A percentile compares a stretch with the other conserved stretches of the same genome.
Evolutionary conservation across 495 filamentous ascomycete genomes (phyloP).

Genomic region (Eremomyces bilateralis): DNA sequence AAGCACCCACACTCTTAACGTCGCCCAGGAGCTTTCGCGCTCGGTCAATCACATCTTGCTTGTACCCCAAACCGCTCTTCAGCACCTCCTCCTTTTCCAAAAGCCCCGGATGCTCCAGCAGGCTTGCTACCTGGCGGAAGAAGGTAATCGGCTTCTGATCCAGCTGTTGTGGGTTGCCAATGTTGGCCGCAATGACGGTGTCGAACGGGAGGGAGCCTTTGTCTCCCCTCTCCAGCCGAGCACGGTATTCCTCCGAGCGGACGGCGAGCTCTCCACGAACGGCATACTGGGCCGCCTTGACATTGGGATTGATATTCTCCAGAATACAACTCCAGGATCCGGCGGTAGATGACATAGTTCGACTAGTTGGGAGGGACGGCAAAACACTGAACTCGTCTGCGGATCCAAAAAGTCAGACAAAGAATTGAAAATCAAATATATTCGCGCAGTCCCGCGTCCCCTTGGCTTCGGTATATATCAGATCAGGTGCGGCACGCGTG

Average conservation of each 20-base stretch:
- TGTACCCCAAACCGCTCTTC: conserved; percentile 48
- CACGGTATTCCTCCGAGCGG: conserved; percentile 72
- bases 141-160: conserved; percentile 98
- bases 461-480: too few species aligned
- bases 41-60: conserved; percentile 68
- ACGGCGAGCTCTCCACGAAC: conserved; percentile 88
- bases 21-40: conserved; percentile 57
- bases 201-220: conserved; percentile 60
- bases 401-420: too few species aligned
- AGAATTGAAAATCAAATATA: too few species aligned
- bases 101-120: conserved; percentile 73
- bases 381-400: too few species aligned
- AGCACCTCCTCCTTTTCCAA: conserved; percentile 55
- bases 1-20: conserved; percentile 82
- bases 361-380: too few species aligned
- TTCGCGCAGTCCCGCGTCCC: too few species aligned
- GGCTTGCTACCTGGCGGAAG: conserved; percentile 89
- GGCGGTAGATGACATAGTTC: too few species aligned
- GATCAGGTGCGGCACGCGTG: too few species aligned
- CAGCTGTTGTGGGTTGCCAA: conserved; percentile 95
- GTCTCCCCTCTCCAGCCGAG: conserved; percentile 32
- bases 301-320: conserved; percentile 78
- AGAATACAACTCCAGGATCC: too few species aligned
- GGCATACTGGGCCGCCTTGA: conserved; percentile 76
- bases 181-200: conserved; percentile 86